A percentile compares a stretch with the other conserved stretches of the same genome.
These are phyloP conservation scores for Fusarium sp. DNA, from an alignment of 2,329 filamentous ascomycete species.

Conservation along the genomic window DNA sequence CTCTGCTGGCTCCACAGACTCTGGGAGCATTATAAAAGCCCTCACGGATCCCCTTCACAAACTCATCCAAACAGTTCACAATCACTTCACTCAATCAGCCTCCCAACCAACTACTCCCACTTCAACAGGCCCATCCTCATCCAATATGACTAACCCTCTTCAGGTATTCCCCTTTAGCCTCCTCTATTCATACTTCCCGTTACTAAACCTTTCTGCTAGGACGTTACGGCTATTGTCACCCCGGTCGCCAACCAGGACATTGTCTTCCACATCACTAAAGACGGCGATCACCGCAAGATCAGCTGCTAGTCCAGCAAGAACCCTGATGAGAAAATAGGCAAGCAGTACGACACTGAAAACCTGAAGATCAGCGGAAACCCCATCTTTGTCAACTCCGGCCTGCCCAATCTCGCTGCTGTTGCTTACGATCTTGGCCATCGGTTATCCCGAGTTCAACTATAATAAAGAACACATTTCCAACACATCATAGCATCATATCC, in stretches of 20 bases:
- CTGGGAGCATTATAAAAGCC: background rate
- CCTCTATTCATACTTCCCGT: no score
- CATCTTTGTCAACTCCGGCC: background rate
- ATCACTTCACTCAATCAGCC: background rate
- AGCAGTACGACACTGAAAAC: background rate
- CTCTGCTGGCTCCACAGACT: background rate
- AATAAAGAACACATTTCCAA: no score
- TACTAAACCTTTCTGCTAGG: background rate
- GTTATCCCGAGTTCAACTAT: no score
- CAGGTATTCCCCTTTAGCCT: background rate
- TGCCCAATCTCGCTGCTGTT: background rate
- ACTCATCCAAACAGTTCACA: slow-evolving; percentile 2
- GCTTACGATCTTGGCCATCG: no score
- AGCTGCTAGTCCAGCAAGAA: background rate
- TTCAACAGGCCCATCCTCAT: background rate
- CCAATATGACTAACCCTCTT: background rate
- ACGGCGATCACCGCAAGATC: background rate
- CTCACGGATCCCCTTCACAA: background rate
- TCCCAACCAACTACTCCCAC: background rate
- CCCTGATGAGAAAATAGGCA: background rate
- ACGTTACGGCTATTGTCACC: background rate
- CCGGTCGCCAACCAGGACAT: background rate
- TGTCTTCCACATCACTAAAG: background rate
- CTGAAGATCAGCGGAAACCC: background rate
- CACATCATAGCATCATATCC: no score